These are phyloP conservation scores for Lachancea mirantina DNA, from an alignment of 805 yeast species.

Conservation along the genomic window DNA sequence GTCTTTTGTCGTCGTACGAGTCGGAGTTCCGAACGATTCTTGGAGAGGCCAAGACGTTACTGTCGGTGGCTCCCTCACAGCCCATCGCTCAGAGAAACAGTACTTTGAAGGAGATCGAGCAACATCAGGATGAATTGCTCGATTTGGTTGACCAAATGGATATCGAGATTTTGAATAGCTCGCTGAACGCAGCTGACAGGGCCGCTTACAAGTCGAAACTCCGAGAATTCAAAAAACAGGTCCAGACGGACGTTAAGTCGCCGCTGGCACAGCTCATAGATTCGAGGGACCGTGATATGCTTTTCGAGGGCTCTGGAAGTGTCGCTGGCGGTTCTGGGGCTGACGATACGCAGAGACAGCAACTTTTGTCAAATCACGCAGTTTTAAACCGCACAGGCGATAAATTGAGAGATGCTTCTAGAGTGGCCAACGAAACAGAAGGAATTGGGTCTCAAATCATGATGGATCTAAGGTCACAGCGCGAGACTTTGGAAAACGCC, in stretches of 20 bases:
- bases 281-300: conserved; percentile 59
- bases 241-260: conserved; percentile 49
- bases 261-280: conserved; percentile 53
- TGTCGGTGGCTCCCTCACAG: conserved; percentile 17
- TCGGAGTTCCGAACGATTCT: conserved; percentile 32
- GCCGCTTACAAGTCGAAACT: conserved; percentile 67
- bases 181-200: conserved; percentile 36
- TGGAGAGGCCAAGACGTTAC: conserved; percentile 19
- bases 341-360: conserved; percentile 68
- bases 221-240: conserved; percentile 60
- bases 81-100: conserved; percentile 19
- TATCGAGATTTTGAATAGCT: conserved; percentile 74
- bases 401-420: conserved; percentile 76
- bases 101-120: conserved; percentile 23
- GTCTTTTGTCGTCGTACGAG: conserved; percentile 30
- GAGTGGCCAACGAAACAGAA: conserved; percentile 90
- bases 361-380: conserved; percentile 67
- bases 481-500: conserved; percentile 84
- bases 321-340: conserved; percentile 22
- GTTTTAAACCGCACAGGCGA: conserved; percentile 77
- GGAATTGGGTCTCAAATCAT: conserved; percentile 83
- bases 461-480: conserved; percentile 80
- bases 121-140: conserved; percentile 27
- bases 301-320: conserved; percentile 62
- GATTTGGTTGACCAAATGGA: conserved; percentile 83